A percentile compares a stretch with the other conserved stretches of the same genome.
Evolutionary conservation across 352 stramenopile genomes (phyloP).

Genomic region (Pythium rishiriense): DNA sequence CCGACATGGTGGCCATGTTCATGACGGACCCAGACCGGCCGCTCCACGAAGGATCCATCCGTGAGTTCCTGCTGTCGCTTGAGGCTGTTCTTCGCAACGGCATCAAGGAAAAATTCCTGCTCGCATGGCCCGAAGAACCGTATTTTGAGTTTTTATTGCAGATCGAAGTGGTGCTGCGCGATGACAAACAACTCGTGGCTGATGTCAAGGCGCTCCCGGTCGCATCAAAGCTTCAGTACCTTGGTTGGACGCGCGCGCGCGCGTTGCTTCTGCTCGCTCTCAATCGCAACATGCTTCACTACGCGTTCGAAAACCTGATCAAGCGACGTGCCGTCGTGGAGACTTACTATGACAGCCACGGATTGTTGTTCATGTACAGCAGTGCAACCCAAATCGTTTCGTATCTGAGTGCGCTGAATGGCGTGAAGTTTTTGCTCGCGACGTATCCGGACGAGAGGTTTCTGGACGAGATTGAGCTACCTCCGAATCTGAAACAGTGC

Average conservation of each 20-base stretch:
- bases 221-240: slow-evolving; percentile 39
- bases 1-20: slow-evolving; percentile 73
- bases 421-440: slow-evolving; percentile 52
- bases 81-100: slow-evolving; percentile 67
- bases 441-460: slow-evolving; percentile 16
- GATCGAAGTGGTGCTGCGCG: slow-evolving; percentile 54
- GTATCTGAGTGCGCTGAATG: slow-evolving; percentile 71
- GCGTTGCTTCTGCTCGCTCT: slow-evolving; percentile 66
- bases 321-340: slow-evolving; percentile 65
- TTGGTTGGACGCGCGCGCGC: slow-evolving; percentile 71
- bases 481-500: slow-evolving; percentile 55
- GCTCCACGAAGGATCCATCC: slow-evolving; percentile 69
- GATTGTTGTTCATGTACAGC: slow-evolving; percentile 69
- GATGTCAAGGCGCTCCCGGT: slow-evolving; percentile 42
- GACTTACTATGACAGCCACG: slow-evolving; percentile 58
- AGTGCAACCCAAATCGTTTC: slow-evolving; percentile 50
- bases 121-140: slow-evolving; percentile 63
- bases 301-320: slow-evolving; percentile 75
- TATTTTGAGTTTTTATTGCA: slow-evolving; percentile 76
- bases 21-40: slow-evolving; percentile 65
- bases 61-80: slow-evolving; percentile 58
- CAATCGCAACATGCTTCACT: slow-evolving; percentile 75
- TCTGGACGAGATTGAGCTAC: slow-evolving; percentile 31
- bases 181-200: slow-evolving; percentile 65
- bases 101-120: slow-evolving; percentile 56